Base-by-base conservation (phyloP, 1,139 yeast genomes). In the Geotrichum aggregatum region DNA sequence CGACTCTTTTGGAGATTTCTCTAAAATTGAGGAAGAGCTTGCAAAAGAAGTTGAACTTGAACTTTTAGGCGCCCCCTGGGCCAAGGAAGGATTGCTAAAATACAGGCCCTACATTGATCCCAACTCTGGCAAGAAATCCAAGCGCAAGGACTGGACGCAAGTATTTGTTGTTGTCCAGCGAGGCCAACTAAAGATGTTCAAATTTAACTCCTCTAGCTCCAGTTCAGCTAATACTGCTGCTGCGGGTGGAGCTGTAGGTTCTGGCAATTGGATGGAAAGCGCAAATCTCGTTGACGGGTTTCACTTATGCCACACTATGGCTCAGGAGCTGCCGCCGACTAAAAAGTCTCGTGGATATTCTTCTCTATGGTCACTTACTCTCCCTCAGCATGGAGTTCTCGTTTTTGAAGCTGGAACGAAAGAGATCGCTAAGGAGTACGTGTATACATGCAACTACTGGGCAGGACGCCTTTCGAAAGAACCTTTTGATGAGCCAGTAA, bases 371-470 rank as follows among this genome's bases (percentile, higher is more conserved):
- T 69, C 69, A 7, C 54, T 73, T 10, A 64, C 67, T 3, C 62
- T 72, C 31, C 75, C 76, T 3, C 66, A 61, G 26, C 64, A 63
- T 3, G 62, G 68, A 1, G 60, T 67, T 19, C 61, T 67, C 3
- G 62, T 64, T 2, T 65, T 68, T 57, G 65, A 68, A 31, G 73
- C 92, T 0, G 85, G 87, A 14, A 81, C 87, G 16, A 69, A 72
- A 31, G 87, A 82, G 59, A 78, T 81, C 57, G 91, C 95, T 0
- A 71, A 73, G 49, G 86, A 81, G 63, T 87, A 81, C 66, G 79
- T 85, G 28, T 79, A 83, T 61, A 80, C 92, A 3, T 83, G 92
- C 69, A 87, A 87, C 67, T 87, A 85, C 66, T 87, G 96, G 96
- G 87, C 94, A 3, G 85, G 91, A 1, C 77, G 91, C 61, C 77